Evolutionary conservation across 306 rosid genomes (phyloP), one percentile per base, ranked within the genome.

Genomic region (Trifolium repens): DNA sequence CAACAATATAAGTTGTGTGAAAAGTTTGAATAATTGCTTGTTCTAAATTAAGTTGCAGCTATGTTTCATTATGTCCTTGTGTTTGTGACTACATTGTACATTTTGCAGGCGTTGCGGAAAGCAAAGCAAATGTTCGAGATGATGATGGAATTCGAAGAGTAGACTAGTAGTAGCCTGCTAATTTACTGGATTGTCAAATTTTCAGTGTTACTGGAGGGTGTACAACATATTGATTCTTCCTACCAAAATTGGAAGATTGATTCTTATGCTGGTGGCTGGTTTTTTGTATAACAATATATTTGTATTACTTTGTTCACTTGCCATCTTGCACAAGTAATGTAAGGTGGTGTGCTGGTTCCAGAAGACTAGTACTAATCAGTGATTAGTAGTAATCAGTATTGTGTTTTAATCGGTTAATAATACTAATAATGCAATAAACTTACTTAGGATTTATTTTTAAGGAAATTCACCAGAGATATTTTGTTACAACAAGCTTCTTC

Each of bases 41-140:
- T 50, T 13, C 27, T 30, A 26, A 30, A 30, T 30, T 26, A 10
- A 26, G 37, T 24, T 26, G 7, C 30, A 27, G 37, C 13, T 75
- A 0, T 19, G 27, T 44, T 26, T 52, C 7, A 64, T 44, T 75
- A 5, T 9, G 26, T 55, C 71, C 7, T 40, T 11, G 4, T 47
- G 67, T 22, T 58, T 66, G 66, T 74, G 30, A 77, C 71, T 57
- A 22, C 7, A 26, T 54, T 49, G 57, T 46, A 62, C 44, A 14
- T 76, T 82, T 85, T 82, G 86, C 88, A 85, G 88, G 86, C 27
- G 6, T 14, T 14, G 19, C 35, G 26, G 14, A 15, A 57, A 55
- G 70, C 13, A 10, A 11, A 60, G 42, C 35, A 62, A 69, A 81
- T 52, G 9, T 13, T 30, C 15, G 27, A 65, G 35, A 37, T n/a